These are phyloP conservation scores for Penicillium robsamsonii DNA, from an alignment of 495 filamentous ascomycete species.

Conservation along the genomic window DNA sequence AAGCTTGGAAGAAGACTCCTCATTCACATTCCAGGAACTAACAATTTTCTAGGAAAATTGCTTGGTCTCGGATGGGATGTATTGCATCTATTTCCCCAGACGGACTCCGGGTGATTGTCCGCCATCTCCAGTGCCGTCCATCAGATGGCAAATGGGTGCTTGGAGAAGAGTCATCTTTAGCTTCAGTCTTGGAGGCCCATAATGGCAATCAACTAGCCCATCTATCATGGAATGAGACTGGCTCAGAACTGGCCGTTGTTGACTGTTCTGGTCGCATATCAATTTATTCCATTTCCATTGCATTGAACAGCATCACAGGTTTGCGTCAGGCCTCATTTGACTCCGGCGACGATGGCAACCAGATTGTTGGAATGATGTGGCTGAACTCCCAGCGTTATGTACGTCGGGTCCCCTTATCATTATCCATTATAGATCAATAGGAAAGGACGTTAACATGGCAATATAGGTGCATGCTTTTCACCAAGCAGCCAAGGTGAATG, in stretches of 20 bases:
- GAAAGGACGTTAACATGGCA: conserved; percentile 1
- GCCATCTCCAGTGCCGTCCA: conserved; percentile 66
- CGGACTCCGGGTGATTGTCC: conserved; percentile 64
- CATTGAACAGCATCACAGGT: conserved; percentile 63
- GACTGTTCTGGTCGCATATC: conserved; percentile 72
- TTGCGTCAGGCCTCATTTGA: conserved; percentile 56
- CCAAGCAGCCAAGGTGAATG: conserved; percentile 48
- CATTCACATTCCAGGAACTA: background rate
- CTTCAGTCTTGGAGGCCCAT: conserved; percentile 45
- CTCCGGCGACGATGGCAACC: conserved; percentile 65
- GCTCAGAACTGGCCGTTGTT: conserved; percentile 71
- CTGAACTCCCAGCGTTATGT: conserved; percentile 61
- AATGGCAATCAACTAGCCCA: conserved; percentile 61
- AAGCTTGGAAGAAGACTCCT: conserved; percentile 35
- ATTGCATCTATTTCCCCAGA: conserved; percentile 80
- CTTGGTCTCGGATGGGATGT: conserved; percentile 86
- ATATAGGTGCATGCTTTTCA: conserved; percentile 51
- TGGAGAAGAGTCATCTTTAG: conserved; percentile 55
- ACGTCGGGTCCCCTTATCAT: conserved; percentile 20
- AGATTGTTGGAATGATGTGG: conserved; percentile 84
- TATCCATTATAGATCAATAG: background rate
- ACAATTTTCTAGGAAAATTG: conserved; percentile 59
- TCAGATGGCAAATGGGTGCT: conserved; percentile 76
- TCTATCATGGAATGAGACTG: conserved; percentile 74
- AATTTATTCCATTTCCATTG: conserved; percentile 60